A percentile compares a stretch with the other conserved stretches of the same genome.
These are phyloP conservation scores for Arxiozyma slooffiae DNA, from an alignment of 1,139 yeast species.

Conservation along the genomic window DNA sequence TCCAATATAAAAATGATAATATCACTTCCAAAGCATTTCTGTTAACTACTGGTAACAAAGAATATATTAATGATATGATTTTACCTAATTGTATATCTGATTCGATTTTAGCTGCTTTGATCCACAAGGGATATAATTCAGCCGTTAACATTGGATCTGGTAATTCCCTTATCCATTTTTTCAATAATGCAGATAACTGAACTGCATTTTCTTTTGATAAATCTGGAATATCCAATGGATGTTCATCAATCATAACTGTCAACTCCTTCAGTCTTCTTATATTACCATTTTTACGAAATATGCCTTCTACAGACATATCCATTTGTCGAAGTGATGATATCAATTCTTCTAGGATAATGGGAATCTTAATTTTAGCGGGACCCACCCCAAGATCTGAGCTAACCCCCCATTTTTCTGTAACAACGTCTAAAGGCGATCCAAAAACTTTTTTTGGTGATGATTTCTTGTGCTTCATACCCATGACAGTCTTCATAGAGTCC, in stretches of 20 bases:
- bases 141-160: conserved; percentile 86
- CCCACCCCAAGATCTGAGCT: conserved; percentile 86
- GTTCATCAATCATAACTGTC: conserved; percentile 62
- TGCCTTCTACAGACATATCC: conserved; percentile 95
- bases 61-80: conserved; percentile 59
- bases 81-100: conserved; percentile 44
- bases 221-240: conserved; percentile 66
- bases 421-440: conserved; percentile 64
- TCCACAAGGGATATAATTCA: conserved; percentile 70
- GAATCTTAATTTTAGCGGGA: conserved; percentile 68
- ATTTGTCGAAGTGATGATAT: conserved; percentile 76
- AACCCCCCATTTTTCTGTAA: conserved; percentile 70
- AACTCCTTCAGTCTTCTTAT: conserved; percentile 71
- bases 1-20: conserved; percentile 84
- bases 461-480: conserved; percentile 27
- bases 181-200: conserved; percentile 87
- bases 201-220: conserved; percentile 74
- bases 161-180: conserved; percentile 82
- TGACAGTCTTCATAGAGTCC: conserved; percentile 51
- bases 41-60: conserved; percentile 72
- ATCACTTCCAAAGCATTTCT: conserved; percentile 83
- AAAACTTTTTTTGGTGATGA: conserved; percentile 43
- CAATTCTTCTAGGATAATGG: conserved; percentile 78
- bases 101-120: conserved; percentile 54
- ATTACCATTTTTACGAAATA: conserved; percentile 93